These are phyloP conservation scores for Blechomonas ayalai DNA, from an alignment of 208 protist species.

Conservation along the genomic window DNA sequence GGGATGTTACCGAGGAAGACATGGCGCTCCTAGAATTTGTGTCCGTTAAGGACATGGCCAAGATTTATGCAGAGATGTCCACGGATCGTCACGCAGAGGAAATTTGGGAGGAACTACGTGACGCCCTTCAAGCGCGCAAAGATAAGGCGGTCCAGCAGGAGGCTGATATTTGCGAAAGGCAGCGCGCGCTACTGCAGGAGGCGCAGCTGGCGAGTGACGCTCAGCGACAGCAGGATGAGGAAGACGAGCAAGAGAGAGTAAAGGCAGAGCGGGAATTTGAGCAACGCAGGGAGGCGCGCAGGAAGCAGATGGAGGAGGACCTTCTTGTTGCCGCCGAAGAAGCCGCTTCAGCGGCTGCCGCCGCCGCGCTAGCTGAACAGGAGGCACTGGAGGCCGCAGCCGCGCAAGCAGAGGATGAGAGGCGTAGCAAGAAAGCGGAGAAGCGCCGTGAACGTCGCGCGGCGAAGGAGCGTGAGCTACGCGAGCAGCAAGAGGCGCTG, in stretches of 20 bases:
- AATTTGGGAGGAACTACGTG: conserved; percentile 70
- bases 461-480: conserved; percentile 41
- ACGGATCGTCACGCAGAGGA: conserved; percentile 47
- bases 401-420: conserved; percentile 28
- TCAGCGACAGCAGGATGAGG: conserved; percentile 9
- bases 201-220: conserved; percentile 3
- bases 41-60: conserved; percentile 82
- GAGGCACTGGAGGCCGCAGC: conserved; percentile 25
- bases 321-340: conserved; percentile 19
- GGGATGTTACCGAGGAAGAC: conserved; percentile 59
- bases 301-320: conserved; percentile 20
- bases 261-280: conserved; percentile 34
- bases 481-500: conserved; percentile 60
- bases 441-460: conserved; percentile 40
- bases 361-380: conserved; percentile 22
- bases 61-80: conserved; percentile 77
- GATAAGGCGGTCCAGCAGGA: conserved; percentile 32
- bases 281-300: conserved; percentile 28
- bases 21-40: conserved; percentile 76
- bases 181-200: conserved; percentile 24
- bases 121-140: conserved; percentile 35
- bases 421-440: conserved; percentile 21
- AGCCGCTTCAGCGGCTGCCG: conserved; percentile 16
- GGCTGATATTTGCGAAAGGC: conserved; percentile 28
- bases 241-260: conserved; percentile 18